Percentiles rank a stretch among this genome's conserved stretches.
phyloP scores from a whole-genome alignment of 2,329 filamentous ascomycete species.

The Aspergillus quadricinctus region DNA sequence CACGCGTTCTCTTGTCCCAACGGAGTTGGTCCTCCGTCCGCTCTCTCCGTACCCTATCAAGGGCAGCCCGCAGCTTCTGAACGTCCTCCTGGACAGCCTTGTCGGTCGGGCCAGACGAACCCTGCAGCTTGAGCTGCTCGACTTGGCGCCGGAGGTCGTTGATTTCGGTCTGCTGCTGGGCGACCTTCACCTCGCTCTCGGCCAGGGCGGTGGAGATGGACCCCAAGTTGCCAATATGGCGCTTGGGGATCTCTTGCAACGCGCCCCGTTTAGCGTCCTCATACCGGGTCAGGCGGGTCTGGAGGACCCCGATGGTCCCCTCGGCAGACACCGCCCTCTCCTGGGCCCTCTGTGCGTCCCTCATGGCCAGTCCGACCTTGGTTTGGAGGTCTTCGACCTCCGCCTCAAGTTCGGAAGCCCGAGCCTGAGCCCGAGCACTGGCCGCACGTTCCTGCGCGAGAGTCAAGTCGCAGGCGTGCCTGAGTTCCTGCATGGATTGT shows the following conservation, averaged over 20 bases:
- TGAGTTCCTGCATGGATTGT: constrained; percentile 5
- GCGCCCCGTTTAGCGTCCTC: neutral
- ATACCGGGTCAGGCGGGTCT: constrained; percentile 10
- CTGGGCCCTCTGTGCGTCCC: constrained; percentile 8
- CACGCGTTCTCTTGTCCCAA: constrained; percentile 8
- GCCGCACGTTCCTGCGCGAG: constrained; percentile 4
- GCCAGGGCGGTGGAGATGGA: constrained; percentile 12
- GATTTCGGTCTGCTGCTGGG: constrained; percentile 10
- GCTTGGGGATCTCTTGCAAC: constrained; percentile 13
- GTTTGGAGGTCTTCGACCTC: constrained; percentile 4
- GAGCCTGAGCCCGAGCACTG: neutral
- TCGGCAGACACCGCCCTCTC: constrained; percentile 1
- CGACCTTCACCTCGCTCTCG: constrained; percentile 9
- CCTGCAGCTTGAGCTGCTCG: neutral
- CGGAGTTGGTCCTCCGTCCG: constrained; percentile 13
- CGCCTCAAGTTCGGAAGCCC: neutral
- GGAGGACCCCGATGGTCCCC: constrained; percentile 7
- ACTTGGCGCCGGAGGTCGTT: constrained; percentile 9
- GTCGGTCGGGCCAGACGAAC: neutral
- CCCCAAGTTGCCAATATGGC: constrained; percentile 6
- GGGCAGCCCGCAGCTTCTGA: constrained; percentile 6
- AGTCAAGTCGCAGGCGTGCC: constrained; percentile 4
- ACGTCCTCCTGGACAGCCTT: constrained; percentile 7
- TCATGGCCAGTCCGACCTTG: constrained; percentile 5
- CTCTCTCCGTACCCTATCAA: constrained; percentile 10